Evolutionary conservation across 768 basidiomycete species (phyloP).

Genomic region (Lepiota venenata): DNA sequence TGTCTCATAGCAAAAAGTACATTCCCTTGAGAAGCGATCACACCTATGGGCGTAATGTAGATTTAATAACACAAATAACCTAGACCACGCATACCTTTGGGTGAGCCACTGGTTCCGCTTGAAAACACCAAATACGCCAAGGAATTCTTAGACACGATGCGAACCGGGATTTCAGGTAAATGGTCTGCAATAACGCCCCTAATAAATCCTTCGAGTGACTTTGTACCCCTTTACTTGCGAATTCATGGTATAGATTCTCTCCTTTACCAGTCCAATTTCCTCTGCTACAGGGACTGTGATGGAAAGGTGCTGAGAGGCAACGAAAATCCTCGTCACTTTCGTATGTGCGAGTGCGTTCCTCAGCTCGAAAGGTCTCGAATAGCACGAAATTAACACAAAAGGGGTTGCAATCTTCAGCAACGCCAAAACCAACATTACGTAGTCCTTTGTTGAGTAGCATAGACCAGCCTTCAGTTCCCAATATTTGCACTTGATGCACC

Average conservation of each 20-base stretch:
- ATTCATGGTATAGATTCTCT: conserved; percentile 47
- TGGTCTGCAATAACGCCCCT: conserved; percentile 29
- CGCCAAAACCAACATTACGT: conserved; percentile 27
- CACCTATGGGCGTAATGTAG: conserved; percentile 33
- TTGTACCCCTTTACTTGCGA: conserved; percentile 25
- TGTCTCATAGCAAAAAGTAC: conserved; percentile 42
- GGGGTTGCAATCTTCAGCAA: conserved; percentile 27
- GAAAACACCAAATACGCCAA: conserved; percentile 72
- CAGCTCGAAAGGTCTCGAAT: conserved; percentile 33
- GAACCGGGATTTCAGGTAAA: conserved; percentile 36
- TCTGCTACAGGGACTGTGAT: conserved; percentile 25
- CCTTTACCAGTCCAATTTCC: conserved; percentile 29
- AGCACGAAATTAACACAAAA: conserved; percentile 31
- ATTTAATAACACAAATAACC: background rate
- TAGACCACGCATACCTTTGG: conserved; percentile 53
- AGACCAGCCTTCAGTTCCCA: background rate
- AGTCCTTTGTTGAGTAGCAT: conserved; percentile 22
- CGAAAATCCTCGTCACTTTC: conserved; percentile 30
- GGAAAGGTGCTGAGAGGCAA: conserved; percentile 25
- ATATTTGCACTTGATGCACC: too few species aligned
- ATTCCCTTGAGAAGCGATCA: conserved; percentile 70
- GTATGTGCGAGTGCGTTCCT: conserved; percentile 28
- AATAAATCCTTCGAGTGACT: conserved; percentile 43
- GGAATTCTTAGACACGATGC: conserved; percentile 44
- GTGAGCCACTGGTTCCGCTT: conserved; percentile 72